These are phyloP conservation scores for Sporodiniella umbellata DNA, from an alignment of 371 early-diverging fungal genomes.

Conservation along the genomic window DNA sequence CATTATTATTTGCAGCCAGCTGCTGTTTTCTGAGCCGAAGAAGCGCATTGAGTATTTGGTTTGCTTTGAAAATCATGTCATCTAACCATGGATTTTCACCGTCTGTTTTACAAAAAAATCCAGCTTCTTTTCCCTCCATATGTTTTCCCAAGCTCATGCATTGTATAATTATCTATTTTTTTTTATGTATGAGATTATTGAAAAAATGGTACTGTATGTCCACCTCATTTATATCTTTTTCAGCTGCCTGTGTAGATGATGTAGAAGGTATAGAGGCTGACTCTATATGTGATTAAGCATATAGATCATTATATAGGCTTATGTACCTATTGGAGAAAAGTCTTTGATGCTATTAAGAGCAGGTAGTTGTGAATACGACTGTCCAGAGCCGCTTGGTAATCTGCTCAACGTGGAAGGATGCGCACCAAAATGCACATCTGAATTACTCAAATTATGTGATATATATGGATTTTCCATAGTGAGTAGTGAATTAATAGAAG, in stretches of 20 bases:
- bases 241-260: not conserved
- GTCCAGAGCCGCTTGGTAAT: too few species aligned
- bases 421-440: too few species aligned
- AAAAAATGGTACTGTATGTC: not conserved
- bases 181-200: not conserved
- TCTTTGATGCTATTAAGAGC: too few species aligned
- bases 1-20: slow-evolving; percentile 15
- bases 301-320: not conserved
- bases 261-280: not conserved
- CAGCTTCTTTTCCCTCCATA: not conserved
- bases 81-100: slow-evolving; percentile 33
- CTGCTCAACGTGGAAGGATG: too few species aligned
- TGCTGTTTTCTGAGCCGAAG: slow-evolving; percentile 43
- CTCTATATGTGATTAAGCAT: not conserved
- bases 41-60: slow-evolving; percentile 41
- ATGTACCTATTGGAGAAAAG: too few species aligned
- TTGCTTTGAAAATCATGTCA: slow-evolving; percentile 43
- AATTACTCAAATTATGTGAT: not conserved
- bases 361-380: too few species aligned
- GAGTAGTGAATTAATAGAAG: not conserved
- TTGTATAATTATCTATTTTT: not conserved
- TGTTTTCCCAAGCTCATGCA: not conserved
- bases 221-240: not conserved
- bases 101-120: not conserved
- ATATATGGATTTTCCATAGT: not conserved